A percentile compares a stretch with the other conserved stretches of the same genome.
These are phyloP conservation scores for Dipodascopsis uninucleata DNA, from an alignment of 805 yeast species.

Conservation along the genomic window DNA sequence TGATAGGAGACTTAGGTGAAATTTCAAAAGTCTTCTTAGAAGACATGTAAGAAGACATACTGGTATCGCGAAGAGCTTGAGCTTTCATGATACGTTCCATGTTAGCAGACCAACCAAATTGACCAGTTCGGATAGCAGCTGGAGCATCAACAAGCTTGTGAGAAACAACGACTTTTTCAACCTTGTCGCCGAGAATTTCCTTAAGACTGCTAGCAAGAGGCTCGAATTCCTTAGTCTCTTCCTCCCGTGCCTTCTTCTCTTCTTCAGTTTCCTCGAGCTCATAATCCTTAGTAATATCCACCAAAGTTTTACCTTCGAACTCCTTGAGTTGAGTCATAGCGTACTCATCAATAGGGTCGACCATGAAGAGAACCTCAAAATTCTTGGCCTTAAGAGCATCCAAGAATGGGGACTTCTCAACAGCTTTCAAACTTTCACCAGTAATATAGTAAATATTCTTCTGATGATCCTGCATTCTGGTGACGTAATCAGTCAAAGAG, in stretches of 20 bases:
- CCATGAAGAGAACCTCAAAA: slow-evolving; percentile 95
- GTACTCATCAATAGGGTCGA: slow-evolving; percentile 99
- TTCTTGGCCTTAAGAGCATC: slow-evolving; percentile 98
- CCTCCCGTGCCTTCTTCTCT: slow-evolving; percentile 92
- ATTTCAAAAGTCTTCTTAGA: slow-evolving; percentile 99
- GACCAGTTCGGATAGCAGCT: slow-evolving; percentile 99
- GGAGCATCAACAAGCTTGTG: slow-evolving; percentile 97
- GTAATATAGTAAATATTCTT: slow-evolving; percentile 99
- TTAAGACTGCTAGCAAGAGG: slow-evolving; percentile 91
- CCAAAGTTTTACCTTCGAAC: slow-evolving; percentile 98
- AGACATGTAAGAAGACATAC: slow-evolving; percentile 99
- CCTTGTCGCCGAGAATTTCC: slow-evolving; percentile 97
- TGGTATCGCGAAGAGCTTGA: slow-evolving; percentile 97
- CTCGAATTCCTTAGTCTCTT: slow-evolving; percentile 88
- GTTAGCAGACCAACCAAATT: slow-evolving; percentile 99
- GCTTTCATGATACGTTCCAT: slow-evolving; percentile 99
- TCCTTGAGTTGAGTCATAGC: slow-evolving; percentile 99
- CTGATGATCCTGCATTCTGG: slow-evolving; percentile 99
- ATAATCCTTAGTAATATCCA: slow-evolving; percentile 98
- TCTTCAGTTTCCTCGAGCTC: slow-evolving; percentile 94
- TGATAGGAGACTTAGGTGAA: slow-evolving; percentile 93
- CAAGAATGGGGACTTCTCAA: slow-evolving; percentile 98
- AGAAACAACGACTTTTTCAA: slow-evolving; percentile 98
- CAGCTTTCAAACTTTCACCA: slow-evolving; percentile 97
- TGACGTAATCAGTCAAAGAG: slow-evolving; percentile 93